Evolutionary conservation across 495 filamentous ascomycete genomes (phyloP), one percentile per base, ranked within the genome.

Genomic region (Talaromyces stipitatus): DNA sequence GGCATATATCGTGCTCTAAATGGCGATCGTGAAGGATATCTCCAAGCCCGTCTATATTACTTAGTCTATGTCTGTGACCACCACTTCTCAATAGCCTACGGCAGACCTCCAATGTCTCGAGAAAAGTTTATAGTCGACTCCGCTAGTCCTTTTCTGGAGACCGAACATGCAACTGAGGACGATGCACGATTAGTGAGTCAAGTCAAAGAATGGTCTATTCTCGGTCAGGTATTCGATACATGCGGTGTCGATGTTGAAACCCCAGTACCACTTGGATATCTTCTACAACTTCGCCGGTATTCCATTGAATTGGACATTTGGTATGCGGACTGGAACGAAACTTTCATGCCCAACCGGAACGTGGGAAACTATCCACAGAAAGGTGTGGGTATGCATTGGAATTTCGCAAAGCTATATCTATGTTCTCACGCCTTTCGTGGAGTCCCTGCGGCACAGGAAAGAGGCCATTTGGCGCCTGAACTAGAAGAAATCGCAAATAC

Each of bases 11-110:
- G 69, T 38, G 62, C 64, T 23, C 45, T 66, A 0, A 61, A 69
- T 9, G 68, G 61, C 0, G 64, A 69, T n/a, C 61, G 68, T 0
- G 60, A 62, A 22, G 61, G 62, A 7, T 69, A 70, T 46, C 30
- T 61, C 1, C 66, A 63, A 54, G 61, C 64, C 22, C 66, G 68
- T 22, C 50, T 72, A 10, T 71, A 72, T 51, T 69, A 67, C 41
- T 55, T 72, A 5, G 68, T 73, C 16, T 72, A 71, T 48, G 65
- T 70, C 6, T 72, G 70, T 50, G 70, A 74, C 47, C 70, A 73
- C 50, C 71, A 74, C 52, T 70, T 63, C 51, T 70, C 68, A 0
- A 53, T 72, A 11, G 59, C 60, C 2, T 69, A 71, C 20, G 70
- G 70, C 46, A 56, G 67, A 30, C 70, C 70, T 18, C 67, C 70